These are phyloP conservation scores for Coniochaeta sp. DNA, from an alignment of 2,329 filamentous ascomycete species.

Conservation along the genomic window DNA sequence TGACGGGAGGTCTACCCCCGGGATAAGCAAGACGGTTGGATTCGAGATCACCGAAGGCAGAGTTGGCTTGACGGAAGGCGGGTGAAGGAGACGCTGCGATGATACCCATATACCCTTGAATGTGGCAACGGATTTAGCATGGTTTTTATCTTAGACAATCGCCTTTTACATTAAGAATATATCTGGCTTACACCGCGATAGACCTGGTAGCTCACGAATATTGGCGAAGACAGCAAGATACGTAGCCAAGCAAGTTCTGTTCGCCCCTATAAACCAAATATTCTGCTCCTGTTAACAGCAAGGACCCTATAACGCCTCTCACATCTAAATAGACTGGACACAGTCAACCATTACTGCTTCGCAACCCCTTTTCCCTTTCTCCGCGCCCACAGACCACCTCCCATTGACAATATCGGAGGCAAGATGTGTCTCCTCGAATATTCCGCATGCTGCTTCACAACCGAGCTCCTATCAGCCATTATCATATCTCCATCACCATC, in stretches of 20 bases:
- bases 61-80: background rate
- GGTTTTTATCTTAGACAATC: background rate
- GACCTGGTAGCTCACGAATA: background rate
- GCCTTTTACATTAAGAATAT: background rate
- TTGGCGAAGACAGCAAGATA: background rate
- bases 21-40: background rate
- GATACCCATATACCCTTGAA: background rate
- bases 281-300: background rate
- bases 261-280: background rate
- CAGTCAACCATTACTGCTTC: background rate
- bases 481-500: background rate
- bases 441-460: background rate
- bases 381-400: background rate
- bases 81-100: background rate
- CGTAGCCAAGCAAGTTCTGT: background rate
- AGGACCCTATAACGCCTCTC: background rate
- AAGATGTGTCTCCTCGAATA: background rate
- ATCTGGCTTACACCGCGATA: background rate
- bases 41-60: conserved; percentile 1
- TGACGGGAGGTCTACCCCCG: background rate
- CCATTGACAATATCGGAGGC: background rate
- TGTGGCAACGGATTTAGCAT: background rate
- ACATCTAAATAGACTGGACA: background rate
- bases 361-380: background rate
- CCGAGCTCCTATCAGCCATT: background rate